Percentiles rank a stretch among this genome's conserved stretches.
These are phyloP conservation scores for Brassica juncea DNA, from an alignment of 345 rosid species.

Conservation along the genomic window DNA sequence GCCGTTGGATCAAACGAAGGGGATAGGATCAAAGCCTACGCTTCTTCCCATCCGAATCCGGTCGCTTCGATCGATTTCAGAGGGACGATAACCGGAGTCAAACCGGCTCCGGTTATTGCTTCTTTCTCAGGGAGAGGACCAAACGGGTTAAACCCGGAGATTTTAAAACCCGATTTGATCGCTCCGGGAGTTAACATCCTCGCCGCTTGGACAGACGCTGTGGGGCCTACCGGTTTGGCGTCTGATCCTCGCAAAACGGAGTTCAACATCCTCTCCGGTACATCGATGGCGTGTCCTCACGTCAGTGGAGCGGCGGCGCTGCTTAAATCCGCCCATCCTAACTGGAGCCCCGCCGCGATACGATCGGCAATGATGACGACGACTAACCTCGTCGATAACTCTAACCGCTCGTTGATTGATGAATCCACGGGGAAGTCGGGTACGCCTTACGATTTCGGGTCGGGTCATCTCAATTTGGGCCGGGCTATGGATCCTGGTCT, in stretches of 20 bases:
- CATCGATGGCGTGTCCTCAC: constrained; percentile 10
- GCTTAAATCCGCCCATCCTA: constrained; percentile 5
- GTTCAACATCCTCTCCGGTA: constrained; percentile 5
- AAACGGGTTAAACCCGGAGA: constrained; percentile 10
- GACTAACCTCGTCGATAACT: background rate
- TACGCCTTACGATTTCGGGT: background rate
- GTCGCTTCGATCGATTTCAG: background rate
- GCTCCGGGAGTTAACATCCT: constrained; percentile 1
- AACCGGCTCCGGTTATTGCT: constrained; percentile 11
- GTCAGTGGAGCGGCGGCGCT: background rate
- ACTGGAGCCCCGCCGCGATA: constrained; percentile 6
- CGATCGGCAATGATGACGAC: constrained; percentile 5
- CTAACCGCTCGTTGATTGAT: background rate
- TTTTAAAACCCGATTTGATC: background rate
- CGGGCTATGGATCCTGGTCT: background rate
- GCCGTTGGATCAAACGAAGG: constrained; percentile 1
- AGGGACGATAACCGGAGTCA: background rate
- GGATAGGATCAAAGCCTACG: background rate
- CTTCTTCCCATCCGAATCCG: background rate
- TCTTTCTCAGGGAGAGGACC: constrained; percentile 11
- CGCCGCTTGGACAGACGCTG: background rate
- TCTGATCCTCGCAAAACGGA: background rate
- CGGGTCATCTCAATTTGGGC: constrained; percentile 7
- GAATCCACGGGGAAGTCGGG: background rate
- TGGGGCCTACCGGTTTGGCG: background rate